phyloP scores from a whole-genome alignment of 192 early-diverging fungal species.

The Diversispora eburnea region DNA sequence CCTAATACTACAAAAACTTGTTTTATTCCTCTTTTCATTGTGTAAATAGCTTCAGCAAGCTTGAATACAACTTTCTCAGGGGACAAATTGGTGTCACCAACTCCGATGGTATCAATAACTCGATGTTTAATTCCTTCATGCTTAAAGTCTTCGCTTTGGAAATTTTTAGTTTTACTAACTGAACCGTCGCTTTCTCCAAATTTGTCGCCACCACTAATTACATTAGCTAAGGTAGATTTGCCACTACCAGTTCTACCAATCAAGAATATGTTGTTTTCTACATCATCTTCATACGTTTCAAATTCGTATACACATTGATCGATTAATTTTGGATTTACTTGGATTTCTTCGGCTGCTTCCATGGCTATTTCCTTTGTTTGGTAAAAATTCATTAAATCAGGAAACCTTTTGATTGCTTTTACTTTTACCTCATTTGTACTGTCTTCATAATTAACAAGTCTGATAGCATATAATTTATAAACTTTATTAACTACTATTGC shows the following conservation, averaged over 20 bases:
- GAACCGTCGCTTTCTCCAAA: neutral
- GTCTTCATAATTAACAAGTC: conserved; percentile 5
- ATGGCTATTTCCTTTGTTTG: neutral
- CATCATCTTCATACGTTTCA: neutral
- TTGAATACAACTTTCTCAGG: neutral
- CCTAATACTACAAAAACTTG: neutral
- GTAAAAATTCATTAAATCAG: neutral
- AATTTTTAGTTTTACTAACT: neutral
- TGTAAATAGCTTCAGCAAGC: neutral
- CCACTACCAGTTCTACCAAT: neutral
- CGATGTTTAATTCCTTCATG: neutral
- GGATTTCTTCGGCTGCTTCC: neutral
- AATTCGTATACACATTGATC: neutral
- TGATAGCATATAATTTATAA: neutral
- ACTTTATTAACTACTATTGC: neutral
- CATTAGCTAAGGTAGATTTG: conserved; percentile 10
- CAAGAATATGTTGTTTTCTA: neutral
- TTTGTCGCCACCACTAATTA: neutral
- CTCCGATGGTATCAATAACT: conserved; percentile 4
- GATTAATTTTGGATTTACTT: neutral
- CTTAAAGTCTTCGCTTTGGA: neutral
- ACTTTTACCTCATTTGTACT: neutral
- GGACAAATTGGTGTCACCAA: neutral
- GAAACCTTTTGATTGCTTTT: conserved; percentile 9
- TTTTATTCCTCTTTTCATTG: neutral